A percentile compares a stretch with the other conserved stretches of the same genome.
Evolutionary conservation across 1,139 yeast genomes (phyloP).

Genomic region (Suhomyces panamericanus): DNA sequence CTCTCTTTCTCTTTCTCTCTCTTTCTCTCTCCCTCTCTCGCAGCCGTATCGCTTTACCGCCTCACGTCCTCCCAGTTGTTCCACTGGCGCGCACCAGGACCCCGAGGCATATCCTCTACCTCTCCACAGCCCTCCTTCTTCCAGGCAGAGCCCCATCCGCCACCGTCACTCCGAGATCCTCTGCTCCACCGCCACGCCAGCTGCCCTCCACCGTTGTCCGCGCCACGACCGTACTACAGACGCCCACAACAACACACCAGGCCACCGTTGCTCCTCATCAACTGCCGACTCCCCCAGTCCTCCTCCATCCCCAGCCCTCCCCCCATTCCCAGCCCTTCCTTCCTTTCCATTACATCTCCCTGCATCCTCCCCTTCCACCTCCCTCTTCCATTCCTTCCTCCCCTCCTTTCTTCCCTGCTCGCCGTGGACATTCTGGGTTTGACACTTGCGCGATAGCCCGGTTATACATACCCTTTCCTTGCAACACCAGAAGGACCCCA

Average conservation of each 20-base stretch:
- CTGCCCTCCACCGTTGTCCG: background rate
- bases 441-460: slow-evolving; percentile 14
- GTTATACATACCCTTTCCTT: slow-evolving; percentile 13
- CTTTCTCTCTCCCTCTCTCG: background rate
- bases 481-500: slow-evolving; percentile 4
- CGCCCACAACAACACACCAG: background rate
- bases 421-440: slow-evolving; percentile 5
- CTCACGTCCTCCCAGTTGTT: background rate
- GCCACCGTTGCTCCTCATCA: background rate
- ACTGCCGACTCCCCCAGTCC: background rate
- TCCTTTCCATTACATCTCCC: no score
- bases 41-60: slow-evolving; percentile 6
- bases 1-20: no score
- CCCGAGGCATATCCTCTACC: background rate
- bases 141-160: background rate
- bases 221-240: background rate
- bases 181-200: no score
- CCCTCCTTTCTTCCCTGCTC: background rate
- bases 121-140: background rate
- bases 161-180: background rate
- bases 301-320: background rate
- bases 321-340: background rate
- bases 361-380: background rate
- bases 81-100: slow-evolving; percentile 1
- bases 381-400: background rate